These are phyloP conservation scores for Strobilomyces dryophilus DNA, from an alignment of 768 basidiomycete species.

Conservation along the genomic window DNA sequence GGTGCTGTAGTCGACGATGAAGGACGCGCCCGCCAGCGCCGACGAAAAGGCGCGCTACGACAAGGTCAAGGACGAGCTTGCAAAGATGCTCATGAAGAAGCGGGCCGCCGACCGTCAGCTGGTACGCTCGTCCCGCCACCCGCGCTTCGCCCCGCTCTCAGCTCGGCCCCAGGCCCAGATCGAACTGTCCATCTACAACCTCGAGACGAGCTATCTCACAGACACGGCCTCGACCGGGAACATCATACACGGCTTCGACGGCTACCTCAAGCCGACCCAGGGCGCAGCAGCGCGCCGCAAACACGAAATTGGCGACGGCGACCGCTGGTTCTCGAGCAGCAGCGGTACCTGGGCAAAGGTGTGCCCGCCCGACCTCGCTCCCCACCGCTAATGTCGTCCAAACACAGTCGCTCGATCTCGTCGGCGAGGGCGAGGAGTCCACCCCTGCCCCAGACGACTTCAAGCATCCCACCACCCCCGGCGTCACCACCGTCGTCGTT, in stretches of 20 bases:
- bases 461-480: conserved; percentile 63
- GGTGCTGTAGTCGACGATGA: conserved; percentile 29
- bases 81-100: conserved; percentile 71
- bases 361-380: conserved; percentile 5
- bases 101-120: conserved; percentile 72
- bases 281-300: conserved; percentile 52
- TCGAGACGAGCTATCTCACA: conserved; percentile 71
- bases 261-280: conserved; percentile 73
- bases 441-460: conserved; percentile 63
- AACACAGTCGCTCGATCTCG: conserved; percentile 68
- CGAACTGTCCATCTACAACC: conserved; percentile 74
- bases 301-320: conserved; percentile 71
- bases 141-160: background rate
- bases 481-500: conserved; percentile 71
- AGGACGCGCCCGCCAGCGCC: conserved; percentile 40
- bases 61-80: conserved; percentile 66
- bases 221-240: conserved; percentile 84
- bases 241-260: conserved; percentile 84
- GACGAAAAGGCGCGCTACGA: conserved; percentile 75
- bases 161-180: conserved; percentile 54
- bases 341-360: conserved; percentile 77
- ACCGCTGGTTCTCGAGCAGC: conserved; percentile 80
- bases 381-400: conserved; percentile 6
- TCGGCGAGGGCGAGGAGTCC: conserved; percentile 64
- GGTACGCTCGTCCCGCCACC: conserved; percentile 44